Percentiles rank a stretch among this genome's conserved stretches.
phyloP scores from a whole-genome alignment of 2,329 filamentous ascomycete genomes.

The Sarocladium strictum region DNA sequence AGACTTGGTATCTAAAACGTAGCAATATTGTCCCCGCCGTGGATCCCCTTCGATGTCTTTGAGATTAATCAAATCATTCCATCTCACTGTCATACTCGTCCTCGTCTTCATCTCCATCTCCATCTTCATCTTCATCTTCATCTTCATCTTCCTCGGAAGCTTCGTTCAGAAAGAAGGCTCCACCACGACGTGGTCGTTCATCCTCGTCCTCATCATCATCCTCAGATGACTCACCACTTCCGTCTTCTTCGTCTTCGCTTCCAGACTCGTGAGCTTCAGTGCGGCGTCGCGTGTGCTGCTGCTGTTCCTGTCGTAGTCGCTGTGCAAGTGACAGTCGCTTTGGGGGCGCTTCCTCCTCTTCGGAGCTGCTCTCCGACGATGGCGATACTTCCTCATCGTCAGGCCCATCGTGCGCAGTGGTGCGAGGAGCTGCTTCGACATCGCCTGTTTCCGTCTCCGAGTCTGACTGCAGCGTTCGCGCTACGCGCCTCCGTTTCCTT shows the following conservation, averaged over 20 bases:
- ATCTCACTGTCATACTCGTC: background rate
- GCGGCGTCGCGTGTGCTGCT: no score
- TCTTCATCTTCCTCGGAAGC: constrained; percentile 6
- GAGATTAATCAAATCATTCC: background rate
- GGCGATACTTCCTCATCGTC: background rate
- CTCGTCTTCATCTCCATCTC: background rate
- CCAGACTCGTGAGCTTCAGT: background rate
- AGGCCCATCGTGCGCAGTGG: background rate
- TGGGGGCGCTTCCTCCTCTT: background rate
- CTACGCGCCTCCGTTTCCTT: background rate
- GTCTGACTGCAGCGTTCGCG: constrained; percentile 2
- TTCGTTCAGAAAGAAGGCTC: no score
- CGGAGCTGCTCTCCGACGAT: background rate
- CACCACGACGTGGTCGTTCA: no score
- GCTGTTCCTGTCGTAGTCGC: background rate
- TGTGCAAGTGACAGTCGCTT: constrained; percentile 4
- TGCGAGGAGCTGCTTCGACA: background rate
- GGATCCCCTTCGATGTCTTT: background rate
- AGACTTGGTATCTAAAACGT: constrained; percentile 5
- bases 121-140: constrained; percentile 4
- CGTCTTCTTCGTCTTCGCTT: background rate
- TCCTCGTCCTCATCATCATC: background rate
- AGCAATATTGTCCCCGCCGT: background rate
- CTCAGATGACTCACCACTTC: no score
- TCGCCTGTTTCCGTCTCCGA: constrained; percentile 9